Conservation (phyloP, 78 protist genomes). For the Pigoraptor vietnamica region DNA sequence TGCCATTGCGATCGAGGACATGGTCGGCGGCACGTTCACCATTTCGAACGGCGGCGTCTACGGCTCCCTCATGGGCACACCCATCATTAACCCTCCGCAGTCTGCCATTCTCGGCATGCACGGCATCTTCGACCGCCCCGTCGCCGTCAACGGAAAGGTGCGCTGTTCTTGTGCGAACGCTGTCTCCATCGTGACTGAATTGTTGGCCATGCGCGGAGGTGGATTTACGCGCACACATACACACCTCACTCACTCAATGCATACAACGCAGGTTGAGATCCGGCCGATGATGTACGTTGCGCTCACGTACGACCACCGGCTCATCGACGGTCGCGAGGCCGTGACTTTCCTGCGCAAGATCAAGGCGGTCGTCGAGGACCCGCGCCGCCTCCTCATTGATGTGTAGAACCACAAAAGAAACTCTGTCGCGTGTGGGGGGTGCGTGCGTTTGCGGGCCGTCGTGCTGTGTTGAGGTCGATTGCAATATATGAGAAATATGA, state of each 20-base stretch:
- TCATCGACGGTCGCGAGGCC: slow-evolving; percentile 94
- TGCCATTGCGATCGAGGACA: slow-evolving; percentile 86
- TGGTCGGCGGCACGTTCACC: slow-evolving; percentile 97
- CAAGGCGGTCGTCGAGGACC: slow-evolving; percentile 77
- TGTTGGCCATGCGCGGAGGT: no score
- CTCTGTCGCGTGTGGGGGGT: no score
- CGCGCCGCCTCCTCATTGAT: slow-evolving; percentile 62
- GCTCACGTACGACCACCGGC: slow-evolving; percentile 96
- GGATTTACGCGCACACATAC: no score
- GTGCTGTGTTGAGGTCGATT: no score
- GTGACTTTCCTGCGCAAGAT: slow-evolving; percentile 77
- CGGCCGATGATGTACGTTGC: slow-evolving; percentile 94
- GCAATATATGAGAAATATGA: no score
- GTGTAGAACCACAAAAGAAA: no score
- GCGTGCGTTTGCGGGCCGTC: no score
- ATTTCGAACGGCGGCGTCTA: slow-evolving; percentile 97
- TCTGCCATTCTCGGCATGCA: slow-evolving; percentile 92
- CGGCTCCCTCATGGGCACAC: slow-evolving; percentile 93
- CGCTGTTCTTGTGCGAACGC: neutral
- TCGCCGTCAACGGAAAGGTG: slow-evolving; percentile 72
- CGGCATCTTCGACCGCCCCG: slow-evolving; percentile 73
- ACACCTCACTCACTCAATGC: neutral
- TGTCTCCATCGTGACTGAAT: no score
- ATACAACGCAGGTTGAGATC: slow-evolving; percentile 43
- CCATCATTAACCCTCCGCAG: slow-evolving; percentile 96